These are phyloP conservation scores for Lantana camara DNA, from an alignment of 257 asterid genomes.

Conservation along the genomic window DNA sequence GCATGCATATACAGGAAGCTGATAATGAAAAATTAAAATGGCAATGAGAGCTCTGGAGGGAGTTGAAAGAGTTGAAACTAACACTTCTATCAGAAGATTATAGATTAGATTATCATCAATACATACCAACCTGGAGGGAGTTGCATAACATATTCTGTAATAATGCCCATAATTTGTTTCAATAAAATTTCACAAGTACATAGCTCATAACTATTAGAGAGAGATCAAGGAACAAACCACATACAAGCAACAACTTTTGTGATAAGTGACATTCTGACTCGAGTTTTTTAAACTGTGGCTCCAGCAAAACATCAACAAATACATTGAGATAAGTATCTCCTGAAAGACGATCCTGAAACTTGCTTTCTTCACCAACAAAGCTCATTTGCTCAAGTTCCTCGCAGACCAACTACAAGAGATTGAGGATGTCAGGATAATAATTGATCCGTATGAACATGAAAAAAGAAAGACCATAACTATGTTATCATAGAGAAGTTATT, in stretches of 20 bases:
- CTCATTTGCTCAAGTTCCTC: conserved; percentile 49
- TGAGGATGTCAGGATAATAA: conserved; percentile 22
- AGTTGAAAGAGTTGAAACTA: not conserved
- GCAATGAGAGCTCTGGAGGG: conserved; percentile 3
- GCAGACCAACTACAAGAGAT: conserved; percentile 44
- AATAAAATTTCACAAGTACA: not conserved
- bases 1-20: conserved; percentile 13
- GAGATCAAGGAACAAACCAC: conserved; percentile 29
- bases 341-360: conserved; percentile 35
- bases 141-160: conserved; percentile 1
- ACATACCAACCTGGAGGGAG: not conserved
- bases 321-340: conserved; percentile 41
- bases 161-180: conserved; percentile 17
- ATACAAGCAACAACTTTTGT: conserved; percentile 51
- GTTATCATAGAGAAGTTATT: not conserved
- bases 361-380: conserved; percentile 35
- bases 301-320: conserved; percentile 53
- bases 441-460: conserved; percentile 15
- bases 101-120: not conserved
- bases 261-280: conserved; percentile 74
- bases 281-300: conserved; percentile 56
- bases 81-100: conserved; percentile 10
- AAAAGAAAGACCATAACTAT: not conserved
- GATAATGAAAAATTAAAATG: conserved; percentile 19
- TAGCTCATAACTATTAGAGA: conserved; percentile 11